Percentiles rank a stretch among this genome's conserved stretches.
Conservation (phyloP, 306 rosid species). For the Castanopsis chinensis region DNA sequence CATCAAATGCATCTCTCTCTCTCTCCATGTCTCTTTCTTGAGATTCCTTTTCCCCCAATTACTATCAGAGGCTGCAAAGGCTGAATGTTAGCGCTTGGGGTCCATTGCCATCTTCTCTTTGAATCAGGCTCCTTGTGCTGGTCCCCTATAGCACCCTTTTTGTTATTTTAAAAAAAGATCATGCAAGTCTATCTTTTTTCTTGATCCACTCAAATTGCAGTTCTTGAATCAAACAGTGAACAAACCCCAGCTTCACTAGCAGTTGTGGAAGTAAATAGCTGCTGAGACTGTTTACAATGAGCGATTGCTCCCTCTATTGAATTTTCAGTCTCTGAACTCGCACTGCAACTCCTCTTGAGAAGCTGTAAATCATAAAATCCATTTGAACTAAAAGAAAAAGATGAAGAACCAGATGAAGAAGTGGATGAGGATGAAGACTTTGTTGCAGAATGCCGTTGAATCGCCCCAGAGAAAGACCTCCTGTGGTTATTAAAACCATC, state of each 20-base stretch:
- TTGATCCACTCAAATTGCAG: conserved; percentile 37
- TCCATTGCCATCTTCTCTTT: no score
- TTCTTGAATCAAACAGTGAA: conserved; percentile 35
- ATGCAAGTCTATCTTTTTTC: conserved; percentile 31
- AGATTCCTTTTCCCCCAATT: neutral
- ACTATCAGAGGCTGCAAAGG: conserved; percentile 1
- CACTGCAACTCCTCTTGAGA: conserved; percentile 72
- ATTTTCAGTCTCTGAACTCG: conserved; percentile 63
- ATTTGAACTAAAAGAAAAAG: conserved; percentile 72
- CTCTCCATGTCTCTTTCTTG: neutral
- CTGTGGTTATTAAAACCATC: conserved; percentile 50
- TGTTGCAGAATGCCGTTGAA: conserved; percentile 47
- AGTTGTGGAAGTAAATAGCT: conserved; percentile 21
- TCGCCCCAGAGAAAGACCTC: conserved; percentile 78
- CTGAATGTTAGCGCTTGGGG: no score
- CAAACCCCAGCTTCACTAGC: conserved; percentile 30
- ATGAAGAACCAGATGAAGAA: conserved; percentile 76
- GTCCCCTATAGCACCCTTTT: no score
- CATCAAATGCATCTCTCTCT: neutral
- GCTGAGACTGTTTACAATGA: conserved; percentile 79
- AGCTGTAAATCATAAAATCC: conserved; percentile 52
- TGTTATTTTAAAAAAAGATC: neutral
- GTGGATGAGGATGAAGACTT: conserved; percentile 52
- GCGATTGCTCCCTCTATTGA: conserved; percentile 96
- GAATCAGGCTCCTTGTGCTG: no score